Evolutionary conservation across 371 early-diverging fungal species (phyloP).

Genomic region (Cladochytrium tenue): DNA sequence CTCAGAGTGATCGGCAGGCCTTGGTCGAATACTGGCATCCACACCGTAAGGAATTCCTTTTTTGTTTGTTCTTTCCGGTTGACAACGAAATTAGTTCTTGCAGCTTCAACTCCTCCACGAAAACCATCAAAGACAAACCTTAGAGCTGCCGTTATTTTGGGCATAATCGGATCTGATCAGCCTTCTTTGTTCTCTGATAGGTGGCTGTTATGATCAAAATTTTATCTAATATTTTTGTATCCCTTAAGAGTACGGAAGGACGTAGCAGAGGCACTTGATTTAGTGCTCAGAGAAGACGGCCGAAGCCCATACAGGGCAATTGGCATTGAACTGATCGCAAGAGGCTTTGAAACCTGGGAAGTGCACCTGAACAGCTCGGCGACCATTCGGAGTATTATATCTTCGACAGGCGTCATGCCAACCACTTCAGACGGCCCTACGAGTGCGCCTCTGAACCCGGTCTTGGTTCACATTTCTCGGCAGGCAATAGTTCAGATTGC

Average conservation of each 20-base stretch:
- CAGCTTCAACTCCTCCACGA: conserved; percentile 41
- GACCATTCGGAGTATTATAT: conserved; percentile 68
- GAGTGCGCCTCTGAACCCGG: conserved; percentile 5
- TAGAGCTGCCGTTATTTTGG: conserved; percentile 73
- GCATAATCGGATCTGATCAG: conserved; percentile 68
- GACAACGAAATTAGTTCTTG: conserved; percentile 63
- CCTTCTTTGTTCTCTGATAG: conserved; percentile 50
- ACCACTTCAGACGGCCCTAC: not conserved
- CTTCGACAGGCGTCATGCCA: conserved; percentile 44
- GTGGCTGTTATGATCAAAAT: conserved; percentile 25
- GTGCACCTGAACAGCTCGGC: conserved; percentile 71
- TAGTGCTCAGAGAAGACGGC: conserved; percentile 52
- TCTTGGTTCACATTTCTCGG: conserved; percentile 57
- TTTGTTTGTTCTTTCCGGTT: conserved; percentile 1
- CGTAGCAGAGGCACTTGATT: conserved; percentile 43
- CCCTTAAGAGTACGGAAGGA: conserved; percentile 36
- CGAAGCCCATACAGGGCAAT: conserved; percentile 61
- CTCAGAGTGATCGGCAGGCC: conserved; percentile 44
- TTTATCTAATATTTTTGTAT: no score
- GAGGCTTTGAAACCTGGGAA: conserved; percentile 80
- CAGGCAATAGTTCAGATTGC: conserved; percentile 78
- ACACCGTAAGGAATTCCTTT: conserved; percentile 42
- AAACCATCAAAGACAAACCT: conserved; percentile 65
- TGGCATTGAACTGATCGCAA: conserved; percentile 75
- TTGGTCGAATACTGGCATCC: conserved; percentile 69